Conservation (phyloP, 768 basidiomycete species). For the Termitomyces sp. region DNA sequence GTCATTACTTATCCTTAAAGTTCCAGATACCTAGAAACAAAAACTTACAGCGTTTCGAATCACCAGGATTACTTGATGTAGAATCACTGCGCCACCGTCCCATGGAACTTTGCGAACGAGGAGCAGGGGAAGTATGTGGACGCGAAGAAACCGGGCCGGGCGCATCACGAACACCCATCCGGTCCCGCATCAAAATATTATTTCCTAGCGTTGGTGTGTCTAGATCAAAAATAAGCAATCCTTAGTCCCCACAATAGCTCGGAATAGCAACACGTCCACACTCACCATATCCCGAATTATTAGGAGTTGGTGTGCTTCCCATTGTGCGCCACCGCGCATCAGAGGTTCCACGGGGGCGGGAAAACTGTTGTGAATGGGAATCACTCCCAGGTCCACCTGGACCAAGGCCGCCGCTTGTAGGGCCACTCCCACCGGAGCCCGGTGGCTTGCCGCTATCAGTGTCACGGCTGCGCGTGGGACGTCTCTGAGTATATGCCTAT, state of each 20-base stretch:
- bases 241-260: background rate
- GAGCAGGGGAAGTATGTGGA: background rate
- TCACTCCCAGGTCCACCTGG: slow-evolving; percentile 15
- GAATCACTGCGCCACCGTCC: slow-evolving; percentile 7
- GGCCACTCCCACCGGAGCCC: slow-evolving; percentile 30
- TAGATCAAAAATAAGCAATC: background rate
- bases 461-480: slow-evolving; percentile 54
- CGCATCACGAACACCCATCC: background rate
- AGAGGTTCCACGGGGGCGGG: slow-evolving; percentile 67
- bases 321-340: slow-evolving; percentile 52
- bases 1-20: background rate
- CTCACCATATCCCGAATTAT: slow-evolving; percentile 25
- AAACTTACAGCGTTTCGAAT: background rate
- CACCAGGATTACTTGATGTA: background rate
- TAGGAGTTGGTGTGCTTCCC: slow-evolving; percentile 17
- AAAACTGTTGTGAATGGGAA: slow-evolving; percentile 26
- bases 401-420: slow-evolving; percentile 20
- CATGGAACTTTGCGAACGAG: background rate
- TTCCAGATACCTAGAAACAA: background rate
- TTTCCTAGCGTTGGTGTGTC: background rate
- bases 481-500: slow-evolving; percentile 76
- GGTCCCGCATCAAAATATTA: background rate
- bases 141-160: background rate
- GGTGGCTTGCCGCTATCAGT: slow-evolving; percentile 33
- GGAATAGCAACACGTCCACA: background rate